Evolutionary conservation across 257 asterid genomes (phyloP), one percentile per base, ranked within the genome.

Genomic region (Lantana camara): DNA sequence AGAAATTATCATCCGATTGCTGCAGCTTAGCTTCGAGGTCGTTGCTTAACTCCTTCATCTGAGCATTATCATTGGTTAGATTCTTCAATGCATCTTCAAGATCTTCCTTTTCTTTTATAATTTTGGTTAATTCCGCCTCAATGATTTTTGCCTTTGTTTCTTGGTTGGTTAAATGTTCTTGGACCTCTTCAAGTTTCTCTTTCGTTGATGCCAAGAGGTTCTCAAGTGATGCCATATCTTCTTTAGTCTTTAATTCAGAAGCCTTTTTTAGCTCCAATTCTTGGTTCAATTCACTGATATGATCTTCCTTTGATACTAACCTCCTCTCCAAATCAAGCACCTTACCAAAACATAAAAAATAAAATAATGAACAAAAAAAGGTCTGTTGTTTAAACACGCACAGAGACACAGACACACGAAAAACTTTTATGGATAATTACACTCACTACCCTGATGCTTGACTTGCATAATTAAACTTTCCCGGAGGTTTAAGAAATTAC

Each of bases 11-110:
- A 40, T 85, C 83, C 3, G 92, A 82, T n/a, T 51, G 75, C 75
- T 77, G 81, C 83, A 80, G 71, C 75, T 75, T 82, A 37, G 64
- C 72, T 71, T 85, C 89, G 29, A 85, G 84, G 34, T 79, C 87
- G 60, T 61, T 68, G 74, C 83, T 80, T 60, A 85, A 62, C 58
- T 77, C 85, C 74, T 82, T 82, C 80, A 82, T 67, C 75, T 62
- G 81, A 53, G 70, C 51, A 44, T 68, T 75, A 66, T 72, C 67
- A 53, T 51, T 73, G 38, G 79, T 80, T 35, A 75, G 63, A 51
- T 85, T 79, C 11, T 75, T 54, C 15, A 82, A 72, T 45, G 78
- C 70, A 69, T 73, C 78, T 60, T 80, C 83, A 35, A 82, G 73
- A 13, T 51, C 59, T 77, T 61, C 77, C 57, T 80, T 80, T 47